phyloP scores from a whole-genome alignment of 192 early-diverging fungal species.

The Rhizophagus sp. region DNA sequence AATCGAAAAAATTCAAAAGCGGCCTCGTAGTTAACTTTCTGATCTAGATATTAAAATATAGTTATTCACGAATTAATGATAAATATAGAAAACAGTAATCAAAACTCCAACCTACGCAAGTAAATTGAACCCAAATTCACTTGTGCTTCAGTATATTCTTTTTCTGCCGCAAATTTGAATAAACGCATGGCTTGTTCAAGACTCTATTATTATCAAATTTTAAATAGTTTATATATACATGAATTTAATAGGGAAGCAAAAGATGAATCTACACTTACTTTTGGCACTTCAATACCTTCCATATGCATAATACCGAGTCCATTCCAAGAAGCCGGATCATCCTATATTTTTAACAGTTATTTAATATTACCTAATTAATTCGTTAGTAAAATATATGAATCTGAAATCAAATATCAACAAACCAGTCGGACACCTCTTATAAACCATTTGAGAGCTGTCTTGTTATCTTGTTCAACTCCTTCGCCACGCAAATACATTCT shows the following conservation, averaged over 20 bases:
- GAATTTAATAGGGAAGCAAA: neutral
- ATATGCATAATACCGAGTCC: conserved; percentile 83
- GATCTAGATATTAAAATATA: conserved; percentile 16
- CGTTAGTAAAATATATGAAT: neutral
- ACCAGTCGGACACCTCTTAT: conserved; percentile 57
- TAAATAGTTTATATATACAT: neutral
- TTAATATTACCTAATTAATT: neutral
- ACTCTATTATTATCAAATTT: conserved; percentile 37
- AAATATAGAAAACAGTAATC: neutral
- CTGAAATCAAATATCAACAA: conserved; percentile 6
- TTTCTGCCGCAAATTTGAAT: conserved; percentile 69
- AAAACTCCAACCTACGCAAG: conserved; percentile 30
- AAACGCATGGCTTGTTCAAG: conserved; percentile 58
- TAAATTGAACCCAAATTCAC: conserved; percentile 62
- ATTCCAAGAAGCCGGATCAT: conserved; percentile 67
- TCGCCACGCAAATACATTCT: conserved; percentile 93
- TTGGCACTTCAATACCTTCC: conserved; percentile 46
- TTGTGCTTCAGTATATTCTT: conserved; percentile 75
- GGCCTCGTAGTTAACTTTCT: conserved; percentile 28
- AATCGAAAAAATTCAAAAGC: conserved; percentile 57
- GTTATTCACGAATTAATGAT: neutral
- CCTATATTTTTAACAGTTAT: conserved; percentile 29
- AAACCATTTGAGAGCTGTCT: conserved; percentile 78
- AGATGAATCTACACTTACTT: neutral
- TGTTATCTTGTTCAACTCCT: conserved; percentile 61